Percentiles rank a stretch among this genome's conserved stretches.
Evolutionary conservation across 2,329 filamentous ascomycete genomes (phyloP).

Genomic region (Tolypocladium cylindrosporum): DNA sequence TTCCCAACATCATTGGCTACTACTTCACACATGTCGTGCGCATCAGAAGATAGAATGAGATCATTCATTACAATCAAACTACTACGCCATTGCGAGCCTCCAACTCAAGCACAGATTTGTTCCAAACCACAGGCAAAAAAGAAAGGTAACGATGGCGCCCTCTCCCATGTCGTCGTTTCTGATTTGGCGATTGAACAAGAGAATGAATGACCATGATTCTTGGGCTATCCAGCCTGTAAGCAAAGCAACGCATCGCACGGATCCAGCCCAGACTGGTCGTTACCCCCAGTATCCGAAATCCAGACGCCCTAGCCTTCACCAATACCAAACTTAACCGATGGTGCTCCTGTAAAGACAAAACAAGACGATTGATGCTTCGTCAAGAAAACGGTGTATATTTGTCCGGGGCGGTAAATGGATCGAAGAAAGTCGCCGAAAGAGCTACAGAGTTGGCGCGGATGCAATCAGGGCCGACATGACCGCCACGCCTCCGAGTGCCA

Average conservation of each 20-base stretch:
- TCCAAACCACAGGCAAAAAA: background rate
- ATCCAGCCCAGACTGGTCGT: background rate
- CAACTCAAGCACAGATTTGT: background rate
- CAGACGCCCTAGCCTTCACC: background rate
- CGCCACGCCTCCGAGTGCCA: conserved; percentile 26
- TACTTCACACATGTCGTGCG: background rate
- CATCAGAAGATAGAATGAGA: background rate
- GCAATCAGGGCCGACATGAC: conserved; percentile 29
- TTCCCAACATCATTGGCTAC: background rate
- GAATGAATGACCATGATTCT: background rate
- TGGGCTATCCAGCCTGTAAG: background rate
- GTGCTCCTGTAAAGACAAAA: background rate
- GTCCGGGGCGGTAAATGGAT: background rate
- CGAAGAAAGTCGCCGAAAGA: background rate
- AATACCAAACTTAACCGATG: background rate
- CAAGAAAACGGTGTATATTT: background rate
- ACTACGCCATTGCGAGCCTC: background rate
- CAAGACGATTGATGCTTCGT: background rate
- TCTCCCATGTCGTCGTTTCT: background rate
- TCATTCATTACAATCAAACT: background rate
- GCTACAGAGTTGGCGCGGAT: conserved; percentile 19
- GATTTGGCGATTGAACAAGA: background rate
- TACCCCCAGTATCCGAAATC: background rate
- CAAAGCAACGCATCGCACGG: background rate
- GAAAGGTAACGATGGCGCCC: background rate